These are phyloP conservation scores for Phtheirospermum japonicum DNA, from an alignment of 257 asterid species.

Conservation along the genomic window DNA sequence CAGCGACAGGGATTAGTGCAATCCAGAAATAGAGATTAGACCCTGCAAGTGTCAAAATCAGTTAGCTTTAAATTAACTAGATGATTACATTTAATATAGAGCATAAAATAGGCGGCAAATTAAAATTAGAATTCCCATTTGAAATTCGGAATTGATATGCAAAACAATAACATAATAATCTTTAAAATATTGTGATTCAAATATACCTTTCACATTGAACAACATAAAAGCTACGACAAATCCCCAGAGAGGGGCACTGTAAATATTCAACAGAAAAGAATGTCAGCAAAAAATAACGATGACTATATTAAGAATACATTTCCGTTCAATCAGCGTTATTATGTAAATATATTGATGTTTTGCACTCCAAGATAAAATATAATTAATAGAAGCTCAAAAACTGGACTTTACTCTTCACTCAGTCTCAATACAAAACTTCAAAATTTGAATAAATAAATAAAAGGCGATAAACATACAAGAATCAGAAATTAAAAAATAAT, in stretches of 20 bases:
- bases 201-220: slow-evolving; percentile 65
- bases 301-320: not conserved
- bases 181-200: too few species aligned
- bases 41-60: slow-evolving; percentile 62
- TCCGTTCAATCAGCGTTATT: not conserved
- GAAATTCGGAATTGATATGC: too few species aligned
- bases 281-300: not conserved
- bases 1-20: slow-evolving; percentile 56
- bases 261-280: slow-evolving; percentile 24
- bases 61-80: slow-evolving; percentile 16
- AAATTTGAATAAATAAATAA: too few species aligned
- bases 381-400: not conserved
- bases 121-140: too few species aligned
- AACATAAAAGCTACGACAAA: slow-evolving; percentile 80
- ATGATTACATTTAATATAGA: not conserved
- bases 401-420: not conserved
- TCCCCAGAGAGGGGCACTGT: slow-evolving; percentile 78
- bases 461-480: slow-evolving; percentile 3
- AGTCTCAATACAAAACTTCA: not conserved
- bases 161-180: not conserved
- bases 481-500: not conserved
- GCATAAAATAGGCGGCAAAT: too few species aligned
- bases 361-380: not conserved
- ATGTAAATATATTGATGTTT: not conserved
- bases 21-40: slow-evolving; percentile 85